These are phyloP conservation scores for Apiospora koreana DNA, from an alignment of 2,329 filamentous ascomycete species.

Conservation along the genomic window DNA sequence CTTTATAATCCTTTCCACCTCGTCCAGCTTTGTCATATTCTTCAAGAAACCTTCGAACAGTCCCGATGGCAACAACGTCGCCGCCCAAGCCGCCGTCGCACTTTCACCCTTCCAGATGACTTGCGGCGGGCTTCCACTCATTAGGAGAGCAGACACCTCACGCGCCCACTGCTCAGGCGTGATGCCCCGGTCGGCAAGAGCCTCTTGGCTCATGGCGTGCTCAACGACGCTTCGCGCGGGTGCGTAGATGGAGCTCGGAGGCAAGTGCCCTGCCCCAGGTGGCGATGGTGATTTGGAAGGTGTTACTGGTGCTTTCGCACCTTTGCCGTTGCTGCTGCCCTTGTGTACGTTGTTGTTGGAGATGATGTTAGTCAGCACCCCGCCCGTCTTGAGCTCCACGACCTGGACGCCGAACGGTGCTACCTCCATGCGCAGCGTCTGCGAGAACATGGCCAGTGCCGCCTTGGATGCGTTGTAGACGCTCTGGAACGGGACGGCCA, in stretches of 20 bases:
- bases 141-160: background rate
- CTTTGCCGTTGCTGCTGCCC: background rate
- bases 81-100: background rate
- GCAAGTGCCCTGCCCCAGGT: background rate
- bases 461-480: conserved; percentile 29
- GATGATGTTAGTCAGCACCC: conserved; percentile 15
- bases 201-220: background rate
- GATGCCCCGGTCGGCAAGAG: background rate
- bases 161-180: conserved; percentile 4
- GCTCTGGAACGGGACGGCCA: conserved; percentile 15
- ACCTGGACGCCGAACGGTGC: conserved; percentile 31
- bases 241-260: background rate
- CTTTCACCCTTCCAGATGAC: conserved; percentile 8
- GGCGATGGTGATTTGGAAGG: background rate
- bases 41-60: background rate
- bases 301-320: background rate
- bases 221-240: conserved; percentile 8
- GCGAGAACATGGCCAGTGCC: conserved; percentile 28
- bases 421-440: conserved; percentile 34
- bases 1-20: background rate
- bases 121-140: background rate
- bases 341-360: conserved; percentile 13
- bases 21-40: background rate
- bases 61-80: background rate
- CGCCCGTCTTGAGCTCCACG: conserved; percentile 21